A percentile compares a stretch with the other conserved stretches of the same genome.
Evolutionary conservation across 768 basidiomycete genomes (phyloP).

Genomic region (Suillus americanus): DNA sequence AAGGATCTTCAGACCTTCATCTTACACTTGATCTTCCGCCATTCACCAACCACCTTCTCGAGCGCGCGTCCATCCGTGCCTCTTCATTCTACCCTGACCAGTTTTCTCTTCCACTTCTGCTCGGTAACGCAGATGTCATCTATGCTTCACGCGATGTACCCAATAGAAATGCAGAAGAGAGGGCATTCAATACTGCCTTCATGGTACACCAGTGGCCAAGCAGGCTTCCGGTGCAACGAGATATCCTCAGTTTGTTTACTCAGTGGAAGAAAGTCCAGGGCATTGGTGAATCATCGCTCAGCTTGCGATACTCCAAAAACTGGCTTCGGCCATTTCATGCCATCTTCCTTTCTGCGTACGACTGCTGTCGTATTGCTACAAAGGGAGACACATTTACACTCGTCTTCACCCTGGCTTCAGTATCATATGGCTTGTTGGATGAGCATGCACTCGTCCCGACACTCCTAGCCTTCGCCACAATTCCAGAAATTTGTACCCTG

Average conservation of each 20-base stretch:
- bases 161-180: not conserved
- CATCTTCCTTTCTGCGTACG: not conserved
- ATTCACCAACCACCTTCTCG: not conserved
- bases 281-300: not conserved
- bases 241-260: not conserved
- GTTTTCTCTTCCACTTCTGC: not conserved
- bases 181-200: not conserved
- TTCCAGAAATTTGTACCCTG: not conserved
- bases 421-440: not conserved
- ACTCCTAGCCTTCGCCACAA: not conserved
- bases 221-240: not conserved
- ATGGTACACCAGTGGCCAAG: not conserved
- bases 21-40: not conserved
- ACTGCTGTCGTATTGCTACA: not conserved
- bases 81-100: conserved; percentile 1
- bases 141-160: not conserved
- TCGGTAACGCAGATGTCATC: not conserved
- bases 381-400: not conserved
- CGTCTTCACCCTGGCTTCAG: not conserved
- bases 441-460: not conserved
- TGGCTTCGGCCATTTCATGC: not conserved
- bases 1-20: not conserved
- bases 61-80: conserved; percentile 3
- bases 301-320: not conserved
- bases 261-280: not conserved